Conservation (phyloP, 306 rosid species). For the Vigna nakashimae region DNA sequence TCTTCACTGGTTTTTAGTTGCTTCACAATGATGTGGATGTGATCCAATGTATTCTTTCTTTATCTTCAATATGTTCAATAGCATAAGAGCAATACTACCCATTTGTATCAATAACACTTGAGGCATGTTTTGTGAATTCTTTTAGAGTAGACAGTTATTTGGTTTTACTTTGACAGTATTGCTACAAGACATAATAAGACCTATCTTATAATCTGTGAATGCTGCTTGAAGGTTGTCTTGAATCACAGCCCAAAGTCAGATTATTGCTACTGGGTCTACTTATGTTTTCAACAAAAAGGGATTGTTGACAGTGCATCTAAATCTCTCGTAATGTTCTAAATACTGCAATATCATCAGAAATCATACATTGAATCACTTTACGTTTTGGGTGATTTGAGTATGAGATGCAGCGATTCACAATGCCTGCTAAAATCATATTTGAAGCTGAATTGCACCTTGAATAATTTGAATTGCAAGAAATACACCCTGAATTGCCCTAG, state of each 20-base stretch:
- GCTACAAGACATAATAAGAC: background rate
- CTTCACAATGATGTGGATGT: conserved; percentile 11
- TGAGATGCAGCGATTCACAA: background rate
- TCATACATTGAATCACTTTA: background rate
- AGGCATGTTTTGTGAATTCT: conserved; percentile 12
- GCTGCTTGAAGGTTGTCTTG: background rate
- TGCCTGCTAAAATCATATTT: background rate
- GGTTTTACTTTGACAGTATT: background rate
- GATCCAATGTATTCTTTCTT: background rate
- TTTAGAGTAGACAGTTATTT: conserved; percentile 9
- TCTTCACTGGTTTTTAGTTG: conserved; percentile 23
- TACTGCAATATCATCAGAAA: background rate
- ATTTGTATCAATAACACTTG: background rate
- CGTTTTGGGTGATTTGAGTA: background rate
- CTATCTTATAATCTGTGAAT: conserved; percentile 1
- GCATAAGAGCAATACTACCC: background rate
- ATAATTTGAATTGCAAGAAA: background rate
- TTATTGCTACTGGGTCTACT: conserved; percentile 8
- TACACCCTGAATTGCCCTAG: background rate
- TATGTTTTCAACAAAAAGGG: conserved; percentile 15
- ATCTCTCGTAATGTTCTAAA: background rate
- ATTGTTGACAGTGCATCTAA: background rate
- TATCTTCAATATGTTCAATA: background rate
- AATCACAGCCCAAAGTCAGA: background rate
- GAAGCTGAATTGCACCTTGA: background rate